Evolutionary conservation across 306 rosid genomes (phyloP).

Genomic region (Hippophae tibetana): DNA sequence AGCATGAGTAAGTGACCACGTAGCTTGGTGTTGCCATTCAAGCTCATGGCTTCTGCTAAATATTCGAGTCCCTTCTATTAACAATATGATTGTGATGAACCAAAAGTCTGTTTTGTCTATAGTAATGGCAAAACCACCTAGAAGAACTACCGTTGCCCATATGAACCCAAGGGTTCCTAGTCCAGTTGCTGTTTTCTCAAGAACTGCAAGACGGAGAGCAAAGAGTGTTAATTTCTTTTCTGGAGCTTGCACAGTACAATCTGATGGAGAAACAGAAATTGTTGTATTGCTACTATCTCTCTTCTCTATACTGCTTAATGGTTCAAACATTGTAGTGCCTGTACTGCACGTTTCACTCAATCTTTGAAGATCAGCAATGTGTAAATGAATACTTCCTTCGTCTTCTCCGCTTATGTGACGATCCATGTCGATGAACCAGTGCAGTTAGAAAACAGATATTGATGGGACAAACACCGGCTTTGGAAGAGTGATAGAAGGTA

Average conservation of each 20-base stretch:
- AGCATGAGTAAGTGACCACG: slow-evolving; percentile 67
- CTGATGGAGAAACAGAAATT: slow-evolving; percentile 16
- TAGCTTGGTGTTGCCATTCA: slow-evolving; percentile 96
- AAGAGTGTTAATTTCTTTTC: slow-evolving; percentile 83
- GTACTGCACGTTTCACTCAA: slow-evolving; percentile 38
- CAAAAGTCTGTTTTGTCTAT: slow-evolving; percentile 67
- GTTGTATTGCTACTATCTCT: slow-evolving; percentile 34
- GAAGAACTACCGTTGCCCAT: slow-evolving; percentile 93
- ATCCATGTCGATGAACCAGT: slow-evolving; percentile 29
- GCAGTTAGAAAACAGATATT: neutral
- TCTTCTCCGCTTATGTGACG: slow-evolving; percentile 24
- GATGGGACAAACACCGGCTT: neutral
- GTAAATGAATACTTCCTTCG: slow-evolving; percentile 37
- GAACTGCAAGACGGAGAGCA: slow-evolving; percentile 78
- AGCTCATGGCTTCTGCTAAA: slow-evolving; percentile 96
- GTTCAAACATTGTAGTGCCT: slow-evolving; percentile 45
- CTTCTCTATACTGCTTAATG: slow-evolving; percentile 30
- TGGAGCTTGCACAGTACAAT: slow-evolving; percentile 40
- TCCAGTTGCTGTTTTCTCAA: slow-evolving; percentile 80
- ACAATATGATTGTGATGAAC: slow-evolving; percentile 72
- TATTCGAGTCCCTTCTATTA: slow-evolving; percentile 77
- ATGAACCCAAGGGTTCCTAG: slow-evolving; percentile 86
- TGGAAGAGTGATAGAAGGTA: neutral
- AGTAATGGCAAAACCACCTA: slow-evolving; percentile 81
- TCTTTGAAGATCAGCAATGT: slow-evolving; percentile 32